Evolutionary conservation across 768 basidiomycete genomes (phyloP).

Genomic region (Tremella yokohamensis): DNA sequence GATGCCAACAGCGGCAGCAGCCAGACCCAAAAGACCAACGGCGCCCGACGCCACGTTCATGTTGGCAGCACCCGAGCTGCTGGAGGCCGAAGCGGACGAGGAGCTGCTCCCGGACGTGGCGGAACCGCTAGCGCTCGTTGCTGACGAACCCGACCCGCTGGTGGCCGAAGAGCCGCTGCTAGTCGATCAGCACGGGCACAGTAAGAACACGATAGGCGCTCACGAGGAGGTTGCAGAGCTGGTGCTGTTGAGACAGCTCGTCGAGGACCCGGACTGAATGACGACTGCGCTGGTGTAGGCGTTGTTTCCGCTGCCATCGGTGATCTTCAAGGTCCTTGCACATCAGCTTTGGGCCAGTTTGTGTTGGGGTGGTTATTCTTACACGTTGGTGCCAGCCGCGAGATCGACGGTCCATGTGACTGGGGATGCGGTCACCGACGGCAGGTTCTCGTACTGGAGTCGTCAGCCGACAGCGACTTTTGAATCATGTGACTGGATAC

Average conservation of each 20-base stretch:
- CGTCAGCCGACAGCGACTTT: not conserved
- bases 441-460: conserved; percentile 18
- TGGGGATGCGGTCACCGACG: conserved; percentile 13
- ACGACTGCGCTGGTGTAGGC: conserved; percentile 36
- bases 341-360: conserved; percentile 3
- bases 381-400: conserved; percentile 35
- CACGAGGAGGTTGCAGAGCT: not conserved
- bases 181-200: not conserved
- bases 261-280: conserved; percentile 40
- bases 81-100: conserved; percentile 16
- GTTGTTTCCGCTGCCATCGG: conserved; percentile 38
- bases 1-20: conserved; percentile 6
- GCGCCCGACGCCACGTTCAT: conserved; percentile 3
- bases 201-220: not conserved
- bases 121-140: conserved; percentile 4
- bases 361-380: conserved; percentile 3
- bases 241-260: conserved; percentile 29
- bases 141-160: conserved; percentile 1
- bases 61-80: conserved; percentile 17
- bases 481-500: not conserved
- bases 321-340: conserved; percentile 28
- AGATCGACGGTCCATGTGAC: conserved; percentile 33
- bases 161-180: not conserved
- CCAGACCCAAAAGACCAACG: not conserved
- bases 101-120: conserved; percentile 12